These are phyloP conservation scores for Monoraphidium neglectum DNA, from an alignment of 139 green algal genomes.

Conservation along the genomic window DNA sequence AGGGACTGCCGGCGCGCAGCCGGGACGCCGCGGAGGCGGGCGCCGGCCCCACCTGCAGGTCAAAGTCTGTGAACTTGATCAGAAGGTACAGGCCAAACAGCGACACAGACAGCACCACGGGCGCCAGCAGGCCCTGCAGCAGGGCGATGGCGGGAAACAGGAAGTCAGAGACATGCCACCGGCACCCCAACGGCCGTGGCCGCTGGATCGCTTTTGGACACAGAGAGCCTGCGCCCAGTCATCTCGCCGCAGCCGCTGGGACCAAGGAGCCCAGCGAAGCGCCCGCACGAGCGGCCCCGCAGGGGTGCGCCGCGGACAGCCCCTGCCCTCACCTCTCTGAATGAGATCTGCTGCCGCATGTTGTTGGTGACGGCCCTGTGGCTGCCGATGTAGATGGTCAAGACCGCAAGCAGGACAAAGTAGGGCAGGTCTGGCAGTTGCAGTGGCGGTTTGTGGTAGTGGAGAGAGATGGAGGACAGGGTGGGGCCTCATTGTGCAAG, in stretches of 20 bases:
- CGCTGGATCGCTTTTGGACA: background rate
- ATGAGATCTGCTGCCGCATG: constrained; percentile 62
- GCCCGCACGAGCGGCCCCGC: no score
- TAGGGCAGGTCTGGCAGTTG: constrained; percentile 55
- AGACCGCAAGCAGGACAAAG: constrained; percentile 73
- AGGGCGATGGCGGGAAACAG: no score
- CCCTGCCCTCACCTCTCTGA: constrained; percentile 55
- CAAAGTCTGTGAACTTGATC: constrained; percentile 37
- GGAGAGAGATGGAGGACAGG: background rate
- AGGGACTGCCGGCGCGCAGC: background rate
- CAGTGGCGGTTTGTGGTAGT: background rate
- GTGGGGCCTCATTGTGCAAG: no score
- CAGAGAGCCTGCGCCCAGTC: background rate
- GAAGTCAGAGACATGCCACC: background rate
- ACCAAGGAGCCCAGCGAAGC: no score
- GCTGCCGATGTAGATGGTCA: constrained; percentile 86
- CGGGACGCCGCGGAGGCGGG: no score
- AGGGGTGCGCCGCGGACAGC: background rate
- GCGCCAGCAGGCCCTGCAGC: constrained; percentile 67
- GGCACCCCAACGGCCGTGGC: background rate
- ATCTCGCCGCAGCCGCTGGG: constrained; percentile 1
- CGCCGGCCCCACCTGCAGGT: background rate
- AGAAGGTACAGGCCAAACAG: constrained; percentile 81
- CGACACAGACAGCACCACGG: constrained; percentile 59
- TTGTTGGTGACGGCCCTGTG: constrained; percentile 69